A percentile compares a stretch with the other conserved stretches of the same genome.
Conservation (phyloP, 768 basidiomycete genomes). For the Lactarius sp. region DNA sequence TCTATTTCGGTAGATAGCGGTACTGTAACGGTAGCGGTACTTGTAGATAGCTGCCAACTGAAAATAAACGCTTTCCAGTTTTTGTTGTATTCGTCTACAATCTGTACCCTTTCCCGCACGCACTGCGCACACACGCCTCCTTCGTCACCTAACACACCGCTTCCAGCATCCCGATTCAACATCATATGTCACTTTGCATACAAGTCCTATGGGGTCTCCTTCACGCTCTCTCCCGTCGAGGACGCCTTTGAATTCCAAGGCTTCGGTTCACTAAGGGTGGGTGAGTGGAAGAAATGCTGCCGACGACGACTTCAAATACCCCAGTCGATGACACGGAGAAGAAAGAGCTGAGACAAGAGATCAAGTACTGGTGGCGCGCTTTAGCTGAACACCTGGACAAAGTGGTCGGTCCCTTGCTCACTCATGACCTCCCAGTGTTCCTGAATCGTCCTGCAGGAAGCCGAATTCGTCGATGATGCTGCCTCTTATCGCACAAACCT, state of each 20-base stretch:
- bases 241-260: conserved; percentile 58
- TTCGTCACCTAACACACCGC: conserved; percentile 25
- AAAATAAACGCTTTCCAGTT: conserved; percentile 26
- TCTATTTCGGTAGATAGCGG: no score
- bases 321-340: conserved; percentile 38
- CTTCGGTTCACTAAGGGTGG: conserved; percentile 46
- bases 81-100: conserved; percentile 33
- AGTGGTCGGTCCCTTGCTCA: conserved; percentile 39
- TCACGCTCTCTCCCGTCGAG: conserved; percentile 43
- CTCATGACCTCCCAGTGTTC: not conserved
- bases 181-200: conserved; percentile 41
- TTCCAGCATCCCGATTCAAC: conserved; percentile 35
- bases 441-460: conserved; percentile 38
- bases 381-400: conserved; percentile 56
- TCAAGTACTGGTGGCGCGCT: conserved; percentile 62
- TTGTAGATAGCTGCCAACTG: no score
- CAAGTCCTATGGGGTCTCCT: conserved; percentile 37
- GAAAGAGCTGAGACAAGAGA: conserved; percentile 51
- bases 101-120: conserved; percentile 27
- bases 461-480: conserved; percentile 30
- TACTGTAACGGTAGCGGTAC: no score
- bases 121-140: conserved; percentile 21
- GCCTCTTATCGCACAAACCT: conserved; percentile 42
- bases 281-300: conserved; percentile 22
- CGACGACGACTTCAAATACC: not conserved